Percentiles rank a stretch among this genome's conserved stretches.
Evolutionary conservation across 2,329 filamentous ascomycete genomes (phyloP).

Genomic region (Diaporthe eres): DNA sequence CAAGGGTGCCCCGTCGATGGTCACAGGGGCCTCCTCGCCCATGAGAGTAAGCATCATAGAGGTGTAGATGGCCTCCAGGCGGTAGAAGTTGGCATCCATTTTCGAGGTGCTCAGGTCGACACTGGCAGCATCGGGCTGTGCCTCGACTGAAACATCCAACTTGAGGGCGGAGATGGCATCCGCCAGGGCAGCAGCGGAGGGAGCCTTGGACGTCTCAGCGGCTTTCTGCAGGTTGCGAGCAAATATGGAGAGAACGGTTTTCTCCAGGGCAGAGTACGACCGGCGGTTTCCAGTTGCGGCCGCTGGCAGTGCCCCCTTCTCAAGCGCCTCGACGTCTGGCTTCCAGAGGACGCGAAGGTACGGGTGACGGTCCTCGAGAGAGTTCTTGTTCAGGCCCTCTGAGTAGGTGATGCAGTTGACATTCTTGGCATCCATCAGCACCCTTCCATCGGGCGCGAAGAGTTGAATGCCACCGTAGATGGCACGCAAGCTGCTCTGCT

Average conservation of each 20-base stretch:
- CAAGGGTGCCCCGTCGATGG: not conserved
- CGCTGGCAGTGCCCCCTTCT: not conserved
- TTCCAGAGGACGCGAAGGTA: constrained; percentile 11
- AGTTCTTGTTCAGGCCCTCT: not conserved
- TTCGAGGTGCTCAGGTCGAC: constrained; percentile 1
- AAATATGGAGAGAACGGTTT: not conserved
- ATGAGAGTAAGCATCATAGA: not conserved
- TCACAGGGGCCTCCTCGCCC: not conserved
- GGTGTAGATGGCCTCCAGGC: constrained; percentile 1
- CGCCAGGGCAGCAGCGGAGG: not conserved
- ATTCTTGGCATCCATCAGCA: not conserved
- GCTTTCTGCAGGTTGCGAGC: not conserved
- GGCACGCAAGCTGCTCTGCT: constrained; percentile 1
- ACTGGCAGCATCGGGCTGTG: not conserved
- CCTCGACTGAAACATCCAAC: not conserved
- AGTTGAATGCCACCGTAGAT: not conserved
- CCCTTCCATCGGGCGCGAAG: not conserved
- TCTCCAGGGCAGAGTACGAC: not conserved
- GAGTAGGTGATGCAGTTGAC: constrained; percentile 11
- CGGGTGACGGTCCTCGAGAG: not conserved
- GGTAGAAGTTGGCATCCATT: not conserved
- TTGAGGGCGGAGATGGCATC: not conserved
- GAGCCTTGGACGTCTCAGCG: not conserved
- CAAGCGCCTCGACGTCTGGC: not conserved
- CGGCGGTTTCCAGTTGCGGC: not conserved